Conservation (phyloP, 352 stramenopile genomes). For the Phytopythium boreale region DNA sequence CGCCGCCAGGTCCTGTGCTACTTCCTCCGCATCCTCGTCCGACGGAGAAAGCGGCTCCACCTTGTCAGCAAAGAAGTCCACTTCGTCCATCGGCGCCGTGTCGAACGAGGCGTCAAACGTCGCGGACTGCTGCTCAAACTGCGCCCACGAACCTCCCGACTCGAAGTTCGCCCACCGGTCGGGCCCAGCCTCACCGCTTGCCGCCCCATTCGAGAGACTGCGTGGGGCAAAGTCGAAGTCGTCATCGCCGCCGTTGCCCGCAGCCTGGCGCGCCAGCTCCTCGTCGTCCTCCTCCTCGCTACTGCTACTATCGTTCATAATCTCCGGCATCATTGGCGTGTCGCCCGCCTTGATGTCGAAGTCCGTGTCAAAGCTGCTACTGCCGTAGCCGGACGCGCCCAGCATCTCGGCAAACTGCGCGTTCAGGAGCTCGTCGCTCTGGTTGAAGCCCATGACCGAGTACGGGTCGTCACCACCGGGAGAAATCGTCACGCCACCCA, state of each 20-base stretch:
- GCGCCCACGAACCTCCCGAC: constrained; percentile 54
- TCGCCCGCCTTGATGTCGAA: constrained; percentile 72
- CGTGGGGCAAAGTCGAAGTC: background rate
- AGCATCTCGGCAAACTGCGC: constrained; percentile 85
- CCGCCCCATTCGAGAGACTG: constrained; percentile 9
- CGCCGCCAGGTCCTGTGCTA: constrained; percentile 1
- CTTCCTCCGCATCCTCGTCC: background rate
- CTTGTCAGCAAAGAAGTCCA: constrained; percentile 26
- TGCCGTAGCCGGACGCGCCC: constrained; percentile 59
- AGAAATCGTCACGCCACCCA: constrained; percentile 64
- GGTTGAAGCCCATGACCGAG: constrained; percentile 67
- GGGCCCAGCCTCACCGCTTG: constrained; percentile 7
- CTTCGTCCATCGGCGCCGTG: constrained; percentile 44
- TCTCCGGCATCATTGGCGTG: constrained; percentile 76
- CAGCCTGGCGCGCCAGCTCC: constrained; percentile 36
- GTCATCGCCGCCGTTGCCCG: background rate
- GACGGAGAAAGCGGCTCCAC: constrained; percentile 17
- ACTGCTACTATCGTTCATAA: constrained; percentile 88
- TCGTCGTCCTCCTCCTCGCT: constrained; percentile 82
- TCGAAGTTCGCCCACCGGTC: constrained; percentile 72
- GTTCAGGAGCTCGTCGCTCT: constrained; percentile 73
- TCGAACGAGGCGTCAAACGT: constrained; percentile 60
- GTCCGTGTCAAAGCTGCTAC: constrained; percentile 65
- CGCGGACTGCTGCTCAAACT: constrained; percentile 53
- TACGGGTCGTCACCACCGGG: constrained; percentile 65